Evolutionary conservation across 345 rosid genomes (phyloP), one percentile per base, ranked within the genome.

Genomic region (Erodium maritimum): DNA sequence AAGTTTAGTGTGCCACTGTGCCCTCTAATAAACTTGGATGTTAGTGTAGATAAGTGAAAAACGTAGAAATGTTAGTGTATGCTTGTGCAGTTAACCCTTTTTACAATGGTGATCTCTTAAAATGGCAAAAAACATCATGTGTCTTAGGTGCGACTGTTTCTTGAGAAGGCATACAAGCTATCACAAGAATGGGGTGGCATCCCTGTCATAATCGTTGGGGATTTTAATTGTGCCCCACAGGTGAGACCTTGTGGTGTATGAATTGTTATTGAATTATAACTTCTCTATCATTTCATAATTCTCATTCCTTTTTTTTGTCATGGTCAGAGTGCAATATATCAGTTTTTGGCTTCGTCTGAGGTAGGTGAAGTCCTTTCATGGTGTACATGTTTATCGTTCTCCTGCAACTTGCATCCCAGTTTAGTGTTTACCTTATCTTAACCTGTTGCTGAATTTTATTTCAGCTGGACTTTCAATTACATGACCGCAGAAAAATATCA

Each of bases 271-370:
- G 37, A 29, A 29, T 29, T 69, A 23, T 17, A 17, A 50, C 3
- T 55, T 60, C 23, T 2, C 33, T 50, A 33, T 16, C 22, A 23
- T 51, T 57, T 14, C n/a, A 62, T 23, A 61, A 54, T 57, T 69
- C 55, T 52, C 23, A 52, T 63, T 64, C 62, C 19, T 76, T 69
- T 66, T 12, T 54, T 58, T 65, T 23, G 37, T 66, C 52, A 57
- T 78, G 54, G 52, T 48, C 85, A 91, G 96, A 91, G 96, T 78
- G 95, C 95, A 21, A 62, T 86, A 19, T 86, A 91, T 74, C 87
- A 82, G 55, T 91, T 86, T 77, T 66, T 88, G 57, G 79, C 84
- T 57, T 80, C 90, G 57, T 86, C 94, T 50, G 75, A 84, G 88
- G 98, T 86, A 71, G 80, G 83, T 66, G 76, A 67, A 5, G 52